Base-by-base conservation (phyloP, 768 basidiomycete species). In the Calvatia gigantea region DNA sequence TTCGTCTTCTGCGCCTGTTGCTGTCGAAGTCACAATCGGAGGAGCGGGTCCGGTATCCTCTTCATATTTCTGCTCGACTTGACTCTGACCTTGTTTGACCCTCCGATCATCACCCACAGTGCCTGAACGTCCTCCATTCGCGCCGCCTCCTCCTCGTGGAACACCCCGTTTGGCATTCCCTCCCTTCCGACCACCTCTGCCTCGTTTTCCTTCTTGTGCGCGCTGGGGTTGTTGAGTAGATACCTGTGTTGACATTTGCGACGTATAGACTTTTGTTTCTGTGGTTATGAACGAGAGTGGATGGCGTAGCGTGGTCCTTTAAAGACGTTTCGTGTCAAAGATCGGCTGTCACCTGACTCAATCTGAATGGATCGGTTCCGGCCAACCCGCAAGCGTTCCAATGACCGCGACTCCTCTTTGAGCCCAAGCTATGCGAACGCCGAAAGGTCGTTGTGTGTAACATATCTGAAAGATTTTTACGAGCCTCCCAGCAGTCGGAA, bases 11-110 rank as follows among this genome's bases (percentile, higher is more conserved):
- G 15, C 55, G 6, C 14, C 38, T 21, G 49, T 43, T 35, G 32
- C 61, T 44, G 46, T 52, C 21, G 31, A 56, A 21, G 51, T 55
- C 35, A 32, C 51, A n/a, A 42, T 15, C 11, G 50, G 8, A 29
- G 25, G 11, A 23, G 25, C 19, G 17, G 12, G 12, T 27, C 28
- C 42, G 29, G 15, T 19, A 12, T 14, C 14, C 12, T 39, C 53
- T n/a, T 17, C 25, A 3, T 6, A 21, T 25, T 41, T 29, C 32
- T 54, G 39, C 7, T 33, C 35, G 7, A 4, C 52, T 15, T 23
- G 11, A 33, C 28, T 25, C 42, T 27, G 33, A 14, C 42, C 42
- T 25, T 31, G 2, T 47, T n/a, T n/a, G n/a, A n/a, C 27, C 5
- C 45, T 60, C 45, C 3, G 31, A 61, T 39, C 41, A 27, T 39